Evolutionary conservation across 129 eudicot species (phyloP).

Genomic region (Artemisia annua): DNA sequence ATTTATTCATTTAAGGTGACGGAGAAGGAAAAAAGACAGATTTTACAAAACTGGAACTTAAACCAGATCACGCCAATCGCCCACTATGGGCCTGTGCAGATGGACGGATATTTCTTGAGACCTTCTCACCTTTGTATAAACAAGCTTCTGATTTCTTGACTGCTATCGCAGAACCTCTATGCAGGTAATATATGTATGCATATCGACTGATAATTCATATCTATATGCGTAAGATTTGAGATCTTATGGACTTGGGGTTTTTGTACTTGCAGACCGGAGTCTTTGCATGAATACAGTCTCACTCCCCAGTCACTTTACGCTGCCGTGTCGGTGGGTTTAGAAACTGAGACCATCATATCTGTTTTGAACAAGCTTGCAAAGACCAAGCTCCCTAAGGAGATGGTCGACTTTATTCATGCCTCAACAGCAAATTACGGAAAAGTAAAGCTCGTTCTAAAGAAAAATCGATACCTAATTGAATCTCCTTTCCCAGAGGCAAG

Average conservation of each 20-base stretch:
- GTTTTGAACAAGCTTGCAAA: no score
- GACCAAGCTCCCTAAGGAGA: conserved; percentile 97
- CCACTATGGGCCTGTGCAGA: conserved; percentile 98
- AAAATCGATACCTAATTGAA: conserved; percentile 86
- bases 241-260: conserved; percentile 6
- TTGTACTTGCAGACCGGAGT: conserved; percentile 75
- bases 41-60: conserved; percentile 84
- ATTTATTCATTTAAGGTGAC: conserved; percentile 34
- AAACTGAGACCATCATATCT: no score
- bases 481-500: conserved; percentile 94
- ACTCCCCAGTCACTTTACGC: conserved; percentile 97
- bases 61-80: conserved; percentile 81
- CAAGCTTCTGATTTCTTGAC: conserved; percentile 96
- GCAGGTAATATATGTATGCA: conserved; percentile 55
- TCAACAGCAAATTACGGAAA: conserved; percentile 95
- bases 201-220: background rate
- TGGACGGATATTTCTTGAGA: conserved; percentile 94
- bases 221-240: background rate
- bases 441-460: conserved; percentile 94
- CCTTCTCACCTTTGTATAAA: conserved; percentile 80
- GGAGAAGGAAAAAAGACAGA: conserved; percentile 65
- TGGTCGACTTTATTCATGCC: conserved; percentile 83
- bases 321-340: conserved; percentile 92
- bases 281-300: conserved; percentile 94
- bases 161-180: conserved; percentile 94